Evolutionary conservation across 257 asterid genomes (phyloP).

Genomic region (Nicotiana knightiana): DNA sequence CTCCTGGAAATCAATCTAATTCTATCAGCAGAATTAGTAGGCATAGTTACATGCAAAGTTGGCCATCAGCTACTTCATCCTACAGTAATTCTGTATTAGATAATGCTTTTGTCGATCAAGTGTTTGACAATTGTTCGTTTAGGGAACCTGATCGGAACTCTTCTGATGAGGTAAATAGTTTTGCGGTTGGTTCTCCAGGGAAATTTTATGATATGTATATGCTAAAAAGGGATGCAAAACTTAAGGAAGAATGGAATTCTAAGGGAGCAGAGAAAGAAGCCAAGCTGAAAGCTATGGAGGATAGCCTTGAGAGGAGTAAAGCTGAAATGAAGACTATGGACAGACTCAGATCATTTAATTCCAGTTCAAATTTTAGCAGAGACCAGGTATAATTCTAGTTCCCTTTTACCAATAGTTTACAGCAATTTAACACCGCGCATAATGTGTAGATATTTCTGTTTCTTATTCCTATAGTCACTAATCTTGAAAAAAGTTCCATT

Average conservation of each 20-base stretch:
- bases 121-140: constrained; percentile 21
- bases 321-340: constrained; percentile 68
- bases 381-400: constrained; percentile 62
- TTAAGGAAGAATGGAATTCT: constrained; percentile 82
- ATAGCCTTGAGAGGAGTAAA: constrained; percentile 68
- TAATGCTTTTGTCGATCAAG: constrained; percentile 20
- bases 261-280: constrained; percentile 86
- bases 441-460: constrained; percentile 11
- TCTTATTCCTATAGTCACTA: constrained; percentile 22
- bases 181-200: constrained; percentile 71
- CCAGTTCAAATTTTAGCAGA: constrained; percentile 41
- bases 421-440: constrained; percentile 4
- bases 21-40: constrained; percentile 32
- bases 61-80: constrained; percentile 32
- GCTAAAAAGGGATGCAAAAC: constrained; percentile 86
- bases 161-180: constrained; percentile 39
- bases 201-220: constrained; percentile 60
- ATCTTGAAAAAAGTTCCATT: constrained; percentile 35
- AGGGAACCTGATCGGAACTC: constrained; percentile 33
- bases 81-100: constrained; percentile 26
- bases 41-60: constrained; percentile 37
- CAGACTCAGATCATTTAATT: constrained; percentile 67
- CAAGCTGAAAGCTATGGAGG: constrained; percentile 76
- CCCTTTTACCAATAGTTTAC: constrained; percentile 2
- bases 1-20: constrained; percentile 65